Evolutionary conservation across 306 rosid species (phyloP).

Genomic region (Citrullus mucosospermus): DNA sequence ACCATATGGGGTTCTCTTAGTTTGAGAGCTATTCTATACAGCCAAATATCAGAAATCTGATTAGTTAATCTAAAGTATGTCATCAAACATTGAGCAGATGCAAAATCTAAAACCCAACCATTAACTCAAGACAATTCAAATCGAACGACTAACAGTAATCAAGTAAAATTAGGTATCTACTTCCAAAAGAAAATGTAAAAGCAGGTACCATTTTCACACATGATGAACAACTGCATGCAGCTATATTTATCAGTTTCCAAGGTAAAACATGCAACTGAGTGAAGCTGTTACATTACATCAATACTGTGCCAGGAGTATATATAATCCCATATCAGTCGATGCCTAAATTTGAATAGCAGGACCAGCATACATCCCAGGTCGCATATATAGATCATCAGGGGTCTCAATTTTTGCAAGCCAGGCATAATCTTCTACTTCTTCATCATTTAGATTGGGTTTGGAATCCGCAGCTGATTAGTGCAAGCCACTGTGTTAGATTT

Average conservation of each 20-base stretch:
- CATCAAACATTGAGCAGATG: background rate
- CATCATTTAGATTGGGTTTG: slow-evolving; percentile 19
- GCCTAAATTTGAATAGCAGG: slow-evolving; percentile 50
- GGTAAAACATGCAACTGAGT: background rate
- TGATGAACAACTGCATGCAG: background rate
- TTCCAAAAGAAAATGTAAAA: background rate
- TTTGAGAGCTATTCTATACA: background rate
- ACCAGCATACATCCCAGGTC: slow-evolving; percentile 54
- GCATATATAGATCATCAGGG: slow-evolving; percentile 67
- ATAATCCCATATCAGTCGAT: background rate
- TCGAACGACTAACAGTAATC: background rate
- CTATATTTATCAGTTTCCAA: background rate
- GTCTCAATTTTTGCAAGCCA: slow-evolving; percentile 74
- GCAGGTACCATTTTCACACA: background rate
- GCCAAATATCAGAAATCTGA: background rate
- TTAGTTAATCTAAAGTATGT: background rate
- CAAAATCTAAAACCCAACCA: background rate
- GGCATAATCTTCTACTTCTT: slow-evolving; percentile 63
- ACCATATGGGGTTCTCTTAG: background rate
- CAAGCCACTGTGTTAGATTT: background rate
- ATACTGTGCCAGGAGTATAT: background rate
- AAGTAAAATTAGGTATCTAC: background rate
- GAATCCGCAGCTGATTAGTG: slow-evolving; percentile 34
- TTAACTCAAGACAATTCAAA: background rate
- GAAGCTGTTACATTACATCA: background rate